These are phyloP conservation scores for Eruca vesicaria DNA, from an alignment of 441 rosid genomes.

Conservation along the genomic window DNA sequence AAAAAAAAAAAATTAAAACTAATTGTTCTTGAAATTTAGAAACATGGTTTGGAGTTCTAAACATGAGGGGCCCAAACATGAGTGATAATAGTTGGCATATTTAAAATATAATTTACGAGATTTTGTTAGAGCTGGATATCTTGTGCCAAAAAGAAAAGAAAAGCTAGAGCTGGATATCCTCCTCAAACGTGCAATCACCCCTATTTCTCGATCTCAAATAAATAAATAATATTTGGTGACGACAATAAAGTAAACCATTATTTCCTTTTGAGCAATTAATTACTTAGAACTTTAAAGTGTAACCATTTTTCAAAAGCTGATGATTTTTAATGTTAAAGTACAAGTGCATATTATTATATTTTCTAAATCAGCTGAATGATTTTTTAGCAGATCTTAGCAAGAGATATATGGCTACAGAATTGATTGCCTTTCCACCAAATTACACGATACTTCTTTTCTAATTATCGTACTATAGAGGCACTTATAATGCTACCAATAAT, in stretches of 20 bases:
- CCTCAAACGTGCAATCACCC: constrained; percentile 17
- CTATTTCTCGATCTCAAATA: background rate
- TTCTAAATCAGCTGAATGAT: background rate
- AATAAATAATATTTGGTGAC: background rate
- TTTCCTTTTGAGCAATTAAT: constrained; percentile 14
- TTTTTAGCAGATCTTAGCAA: background rate
- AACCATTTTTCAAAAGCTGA: background rate
- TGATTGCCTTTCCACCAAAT: constrained; percentile 13
- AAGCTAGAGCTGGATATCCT: constrained; percentile 17
- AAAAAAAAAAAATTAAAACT: too few species aligned
- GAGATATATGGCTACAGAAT: background rate
- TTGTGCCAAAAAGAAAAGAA: too few species aligned
- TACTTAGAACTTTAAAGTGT: constrained; percentile 16
- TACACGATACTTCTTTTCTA: background rate
- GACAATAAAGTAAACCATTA: background rate
- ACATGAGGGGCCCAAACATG: too few species aligned
- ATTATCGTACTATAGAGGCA: background rate
- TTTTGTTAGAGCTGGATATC: constrained; percentile 19
- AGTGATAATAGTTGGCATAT: constrained; percentile 6
- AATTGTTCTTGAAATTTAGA: too few species aligned
- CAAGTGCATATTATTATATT: background rate
- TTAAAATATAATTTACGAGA: background rate
- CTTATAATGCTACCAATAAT: background rate
- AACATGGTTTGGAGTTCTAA: too few species aligned
- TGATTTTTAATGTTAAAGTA: background rate